phyloP scores from a whole-genome alignment of 805 yeast species.

The Vanderwaltozyma polyspora region DNA sequence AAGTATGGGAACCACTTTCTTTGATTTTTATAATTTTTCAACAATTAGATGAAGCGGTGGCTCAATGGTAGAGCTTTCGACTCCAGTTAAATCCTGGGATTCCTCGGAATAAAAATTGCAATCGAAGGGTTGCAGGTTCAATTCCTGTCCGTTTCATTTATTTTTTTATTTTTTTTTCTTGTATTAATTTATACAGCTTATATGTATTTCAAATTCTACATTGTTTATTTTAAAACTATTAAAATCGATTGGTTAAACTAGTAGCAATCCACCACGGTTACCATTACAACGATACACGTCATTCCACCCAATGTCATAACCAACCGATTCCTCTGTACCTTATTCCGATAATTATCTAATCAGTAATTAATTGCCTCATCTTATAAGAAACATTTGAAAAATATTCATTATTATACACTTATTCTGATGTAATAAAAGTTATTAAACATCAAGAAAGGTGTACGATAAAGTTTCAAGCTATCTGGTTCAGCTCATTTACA shows the following conservation, averaged over 20 bases:
- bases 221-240: background rate
- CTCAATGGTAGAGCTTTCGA: slow-evolving; percentile 64
- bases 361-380: too few relatives aligned
- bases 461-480: background rate
- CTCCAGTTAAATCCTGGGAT: slow-evolving; percentile 33
- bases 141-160: slow-evolving; percentile 68
- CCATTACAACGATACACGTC: background rate
- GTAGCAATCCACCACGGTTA: too few relatives aligned
- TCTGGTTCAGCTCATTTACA: too few relatives aligned
- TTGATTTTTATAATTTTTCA: background rate
- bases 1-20: background rate
- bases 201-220: background rate
- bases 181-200: background rate
- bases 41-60: slow-evolving; percentile 40
- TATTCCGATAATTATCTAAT: too few relatives aligned
- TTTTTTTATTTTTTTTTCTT: slow-evolving; percentile 16
- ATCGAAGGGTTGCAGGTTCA: slow-evolving; percentile 69
- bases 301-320: background rate
- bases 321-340: too few relatives aligned
- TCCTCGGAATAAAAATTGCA: slow-evolving; percentile 18
- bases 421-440: background rate
- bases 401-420: too few relatives aligned
- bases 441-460: background rate
- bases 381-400: too few relatives aligned
- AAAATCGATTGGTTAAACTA: too few relatives aligned